A percentile compares a stretch with the other conserved stretches of the same genome.
These are phyloP conservation scores for Hippophae tibetana DNA, from an alignment of 306 rosid species.

Conservation along the genomic window DNA sequence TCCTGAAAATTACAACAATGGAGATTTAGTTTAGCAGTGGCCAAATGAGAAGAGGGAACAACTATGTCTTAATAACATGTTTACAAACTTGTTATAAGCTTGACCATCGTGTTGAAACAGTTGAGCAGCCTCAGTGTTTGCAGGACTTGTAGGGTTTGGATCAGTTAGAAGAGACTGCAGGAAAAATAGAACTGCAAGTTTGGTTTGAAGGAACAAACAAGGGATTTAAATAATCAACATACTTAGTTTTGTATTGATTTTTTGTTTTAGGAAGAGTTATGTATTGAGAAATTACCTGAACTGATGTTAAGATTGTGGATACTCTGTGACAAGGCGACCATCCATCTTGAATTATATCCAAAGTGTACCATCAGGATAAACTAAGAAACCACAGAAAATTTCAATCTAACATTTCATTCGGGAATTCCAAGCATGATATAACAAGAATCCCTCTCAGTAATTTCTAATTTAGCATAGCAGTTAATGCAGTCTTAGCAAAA, in stretches of 20 bases:
- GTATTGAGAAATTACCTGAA: slow-evolving; percentile 19
- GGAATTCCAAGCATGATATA: no score
- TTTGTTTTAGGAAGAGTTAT: no score
- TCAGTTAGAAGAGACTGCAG: slow-evolving; percentile 26
- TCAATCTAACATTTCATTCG: no score
- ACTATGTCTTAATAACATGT: background rate
- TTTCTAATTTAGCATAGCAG: no score
- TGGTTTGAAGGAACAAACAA: slow-evolving; percentile 12
- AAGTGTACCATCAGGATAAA: slow-evolving; percentile 23
- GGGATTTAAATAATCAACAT: no score
- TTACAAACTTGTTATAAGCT: slow-evolving; percentile 25
- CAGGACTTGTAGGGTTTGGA: slow-evolving; percentile 28
- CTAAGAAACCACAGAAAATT: background rate
- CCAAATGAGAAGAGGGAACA: background rate
- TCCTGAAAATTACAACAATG: slow-evolving; percentile 15
- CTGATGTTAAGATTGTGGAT: slow-evolving; percentile 24
- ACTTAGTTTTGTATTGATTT: background rate
- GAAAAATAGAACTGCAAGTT: slow-evolving; percentile 20
- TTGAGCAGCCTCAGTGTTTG: slow-evolving; percentile 27
- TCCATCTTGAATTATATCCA: slow-evolving; percentile 34
- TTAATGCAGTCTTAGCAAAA: no score
- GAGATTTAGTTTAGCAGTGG: background rate
- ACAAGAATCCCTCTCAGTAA: no score
- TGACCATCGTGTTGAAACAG: slow-evolving; percentile 22
- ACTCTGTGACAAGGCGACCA: slow-evolving; percentile 31